Evolutionary conservation across 2,329 filamentous ascomycete species (phyloP), one percentile per base, ranked within the genome.

Genomic region (Nemania abortiva): DNA sequence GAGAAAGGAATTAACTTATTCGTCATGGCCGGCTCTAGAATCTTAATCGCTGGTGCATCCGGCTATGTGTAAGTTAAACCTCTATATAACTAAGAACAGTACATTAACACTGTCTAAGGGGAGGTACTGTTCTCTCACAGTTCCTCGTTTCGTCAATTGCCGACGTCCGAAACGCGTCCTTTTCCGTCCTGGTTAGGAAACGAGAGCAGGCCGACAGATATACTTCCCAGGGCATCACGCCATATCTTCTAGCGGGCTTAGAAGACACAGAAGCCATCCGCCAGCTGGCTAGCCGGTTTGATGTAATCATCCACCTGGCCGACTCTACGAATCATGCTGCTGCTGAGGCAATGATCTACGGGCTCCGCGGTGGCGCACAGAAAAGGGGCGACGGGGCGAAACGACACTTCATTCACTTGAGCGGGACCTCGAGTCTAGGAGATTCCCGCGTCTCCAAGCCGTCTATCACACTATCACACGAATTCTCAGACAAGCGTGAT

Each of bases 401-500:
- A 42, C 37, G 37, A 39, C 29, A 39, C 22, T 45, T 54, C 18
- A 24, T 62, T 18, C 59, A 62, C 47, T 18, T 54, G 22, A 54
- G 49, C 29, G 59, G 59, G 1, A 24, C 42, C 24, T 62, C 59
- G 2, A 62, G 49, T 39, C 49, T 62, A 18, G 59, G 47, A 52
- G 59, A 54, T 31, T 31, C 27, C 20, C 37, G 47, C 18, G 7
- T 45, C 59, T 62, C 58, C 6, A 62, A 54, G n/a, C 22, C 34
- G 6, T 29, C 22, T 15, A 45, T 31, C 3, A 37, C 27, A 20
- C n/a, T 57, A 31, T 57, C 54, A 9, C 54, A 57, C 9, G 54
- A 57, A 31, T 62, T 62, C 27, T 54, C 49, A 2, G 59, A 62
- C 22, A 62, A 62, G 37, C 49, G 37, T 7, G 49, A 62, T 15